These are phyloP conservation scores for Eustoma russellianum DNA, from an alignment of 257 asterid genomes.

Conservation along the genomic window DNA sequence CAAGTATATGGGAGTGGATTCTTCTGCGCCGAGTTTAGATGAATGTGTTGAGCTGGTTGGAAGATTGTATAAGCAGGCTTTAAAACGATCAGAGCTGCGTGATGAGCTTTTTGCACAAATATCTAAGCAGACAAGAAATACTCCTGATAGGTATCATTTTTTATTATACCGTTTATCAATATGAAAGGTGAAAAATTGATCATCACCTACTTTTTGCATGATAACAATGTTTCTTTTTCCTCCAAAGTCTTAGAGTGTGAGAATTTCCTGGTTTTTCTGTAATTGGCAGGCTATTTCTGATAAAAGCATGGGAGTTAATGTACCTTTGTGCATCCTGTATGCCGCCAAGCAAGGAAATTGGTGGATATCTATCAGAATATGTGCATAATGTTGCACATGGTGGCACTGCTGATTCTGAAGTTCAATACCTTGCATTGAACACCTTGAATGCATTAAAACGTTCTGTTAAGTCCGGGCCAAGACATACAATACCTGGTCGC, in stretches of 20 bases:
- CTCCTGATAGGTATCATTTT: slow-evolving; percentile 62
- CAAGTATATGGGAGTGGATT: slow-evolving; percentile 87
- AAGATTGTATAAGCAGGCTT: slow-evolving; percentile 80
- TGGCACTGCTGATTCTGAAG: slow-evolving; percentile 60
- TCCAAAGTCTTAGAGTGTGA: slow-evolving; percentile 10
- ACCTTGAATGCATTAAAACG: slow-evolving; percentile 81
- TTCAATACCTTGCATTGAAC: slow-evolving; percentile 73
- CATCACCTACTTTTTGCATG: neutral
- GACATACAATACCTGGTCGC: slow-evolving; percentile 79
- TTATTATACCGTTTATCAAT: neutral
- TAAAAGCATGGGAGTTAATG: slow-evolving; percentile 97
- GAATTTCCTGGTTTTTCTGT: slow-evolving; percentile 3
- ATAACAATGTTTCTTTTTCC: neutral
- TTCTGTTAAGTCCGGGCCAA: slow-evolving; percentile 91
- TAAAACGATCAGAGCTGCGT: slow-evolving; percentile 92
- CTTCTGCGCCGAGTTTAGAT: slow-evolving; percentile 67
- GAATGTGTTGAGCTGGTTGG: slow-evolving; percentile 77
- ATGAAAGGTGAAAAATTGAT: slow-evolving; percentile 8
- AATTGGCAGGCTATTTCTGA: slow-evolving; percentile 48
- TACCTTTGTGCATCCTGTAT: slow-evolving; percentile 88
- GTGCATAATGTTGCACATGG: slow-evolving; percentile 70
- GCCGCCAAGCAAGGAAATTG: slow-evolving; percentile 98
- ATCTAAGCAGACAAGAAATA: slow-evolving; percentile 89
- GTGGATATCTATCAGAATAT: slow-evolving; percentile 80
- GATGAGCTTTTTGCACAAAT: slow-evolving; percentile 92